These are phyloP conservation scores for Pseudogymnoascus sp. DNA, from an alignment of 2,329 filamentous ascomycete genomes.

Conservation along the genomic window DNA sequence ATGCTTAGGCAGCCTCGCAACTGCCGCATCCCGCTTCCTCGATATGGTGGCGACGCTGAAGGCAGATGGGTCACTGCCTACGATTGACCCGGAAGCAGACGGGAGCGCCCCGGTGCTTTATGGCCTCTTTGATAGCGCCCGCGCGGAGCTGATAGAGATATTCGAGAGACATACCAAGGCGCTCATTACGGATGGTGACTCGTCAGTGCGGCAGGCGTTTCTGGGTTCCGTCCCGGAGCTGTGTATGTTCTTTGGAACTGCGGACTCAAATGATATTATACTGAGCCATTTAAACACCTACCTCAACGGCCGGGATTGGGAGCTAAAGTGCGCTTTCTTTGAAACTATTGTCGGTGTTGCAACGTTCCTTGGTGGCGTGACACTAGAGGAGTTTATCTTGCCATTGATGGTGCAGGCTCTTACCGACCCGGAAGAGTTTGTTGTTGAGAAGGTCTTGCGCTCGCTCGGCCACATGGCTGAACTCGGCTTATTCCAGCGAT, in stretches of 20 bases:
- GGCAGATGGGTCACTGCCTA: slow-evolving; percentile 72
- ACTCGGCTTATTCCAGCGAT: slow-evolving; percentile 76
- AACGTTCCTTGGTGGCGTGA: slow-evolving; percentile 79
- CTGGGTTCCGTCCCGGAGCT: slow-evolving; percentile 83
- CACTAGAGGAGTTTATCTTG: slow-evolving; percentile 88
- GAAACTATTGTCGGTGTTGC: slow-evolving; percentile 91
- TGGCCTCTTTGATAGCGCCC: slow-evolving; percentile 80
- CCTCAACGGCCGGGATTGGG: slow-evolving; percentile 93
- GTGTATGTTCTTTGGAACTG: slow-evolving; percentile 88
- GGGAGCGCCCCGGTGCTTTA: slow-evolving; percentile 65
- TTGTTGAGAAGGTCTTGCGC: slow-evolving; percentile 82
- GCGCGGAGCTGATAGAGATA: slow-evolving; percentile 69
- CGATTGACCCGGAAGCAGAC: slow-evolving; percentile 68
- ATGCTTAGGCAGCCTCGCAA: slow-evolving; percentile 80
- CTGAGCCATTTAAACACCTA: slow-evolving; percentile 95
- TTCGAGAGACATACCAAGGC: slow-evolving; percentile 87
- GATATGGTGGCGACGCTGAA: slow-evolving; percentile 85
- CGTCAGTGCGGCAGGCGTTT: slow-evolving; percentile 82
- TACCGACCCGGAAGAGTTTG: slow-evolving; percentile 86
- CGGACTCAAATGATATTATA: slow-evolving; percentile 92
- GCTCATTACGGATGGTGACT: slow-evolving; percentile 77
- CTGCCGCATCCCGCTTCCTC: slow-evolving; percentile 75
- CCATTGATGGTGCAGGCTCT: slow-evolving; percentile 93
- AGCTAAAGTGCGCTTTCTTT: slow-evolving; percentile 92
- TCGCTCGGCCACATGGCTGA: slow-evolving; percentile 83